These are phyloP conservation scores for Agaricus bisporus DNA, from an alignment of 768 basidiomycete genomes.

Conservation along the genomic window DNA sequence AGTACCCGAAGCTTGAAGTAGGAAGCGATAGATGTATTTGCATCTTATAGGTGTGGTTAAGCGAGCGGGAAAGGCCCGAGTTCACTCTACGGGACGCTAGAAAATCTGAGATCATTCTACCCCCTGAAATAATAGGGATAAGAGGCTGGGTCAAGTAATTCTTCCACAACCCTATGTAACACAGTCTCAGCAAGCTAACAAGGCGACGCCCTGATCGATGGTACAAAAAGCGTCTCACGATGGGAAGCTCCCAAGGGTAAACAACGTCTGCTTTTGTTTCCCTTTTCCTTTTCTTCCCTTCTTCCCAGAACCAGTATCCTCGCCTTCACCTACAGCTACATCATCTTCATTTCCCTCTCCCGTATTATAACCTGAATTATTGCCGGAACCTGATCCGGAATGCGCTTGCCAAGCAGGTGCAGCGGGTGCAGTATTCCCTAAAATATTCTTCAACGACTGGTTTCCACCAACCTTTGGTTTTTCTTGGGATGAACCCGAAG, in stretches of 20 bases:
- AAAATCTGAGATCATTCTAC: no score
- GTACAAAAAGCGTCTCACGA: constrained; percentile 13
- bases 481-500: constrained; percentile 28
- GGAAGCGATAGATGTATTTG: no score
- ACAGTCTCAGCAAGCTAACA: neutral
- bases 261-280: constrained; percentile 82
- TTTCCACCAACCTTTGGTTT: constrained; percentile 57
- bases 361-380: constrained; percentile 20
- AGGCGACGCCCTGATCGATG: neutral
- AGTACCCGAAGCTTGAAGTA: no score
- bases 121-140: no score
- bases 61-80: no score
- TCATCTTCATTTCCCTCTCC: constrained; percentile 46
- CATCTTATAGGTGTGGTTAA: no score
- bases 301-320: constrained; percentile 10
- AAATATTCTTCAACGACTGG: constrained; percentile 59
- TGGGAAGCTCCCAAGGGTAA: constrained; percentile 53
- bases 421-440: constrained; percentile 38
- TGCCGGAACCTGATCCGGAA: constrained; percentile 12
- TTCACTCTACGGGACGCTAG: no score
- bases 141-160: no score
- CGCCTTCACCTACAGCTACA: constrained; percentile 40
- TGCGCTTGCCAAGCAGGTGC: constrained; percentile 35
- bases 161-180: no score
- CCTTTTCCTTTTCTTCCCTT: constrained; percentile 76